Evolutionary conservation across 2,329 filamentous ascomycete genomes (phyloP).

Genomic region (Exophiala bonariae): DNA sequence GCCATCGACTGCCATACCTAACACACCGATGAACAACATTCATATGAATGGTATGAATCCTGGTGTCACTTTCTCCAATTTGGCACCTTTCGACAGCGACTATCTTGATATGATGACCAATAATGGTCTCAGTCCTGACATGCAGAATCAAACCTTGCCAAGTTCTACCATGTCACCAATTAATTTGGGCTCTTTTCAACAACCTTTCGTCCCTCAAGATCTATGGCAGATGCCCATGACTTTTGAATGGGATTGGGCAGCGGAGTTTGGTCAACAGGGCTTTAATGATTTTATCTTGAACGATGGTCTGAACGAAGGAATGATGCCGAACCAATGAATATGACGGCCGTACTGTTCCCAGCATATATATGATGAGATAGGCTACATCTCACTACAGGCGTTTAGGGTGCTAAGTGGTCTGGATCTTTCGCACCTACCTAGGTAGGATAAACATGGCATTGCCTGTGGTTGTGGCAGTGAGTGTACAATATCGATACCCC

Average conservation of each 20-base stretch:
- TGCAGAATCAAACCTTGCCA: constrained; percentile 34
- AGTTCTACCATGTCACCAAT: constrained; percentile 32
- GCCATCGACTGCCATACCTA: constrained; percentile 1
- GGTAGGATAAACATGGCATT: no score
- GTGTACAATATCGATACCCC: no score
- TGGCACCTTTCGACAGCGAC: constrained; percentile 33
- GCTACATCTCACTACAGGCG: neutral
- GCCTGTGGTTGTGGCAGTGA: no score
- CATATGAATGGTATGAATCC: constrained; percentile 17
- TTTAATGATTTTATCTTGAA: constrained; percentile 24
- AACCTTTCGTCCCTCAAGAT: constrained; percentile 88
- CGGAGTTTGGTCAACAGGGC: constrained; percentile 30
- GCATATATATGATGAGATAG: constrained; percentile 5
- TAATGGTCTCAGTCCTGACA: constrained; percentile 34
- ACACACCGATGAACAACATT: constrained; percentile 7
- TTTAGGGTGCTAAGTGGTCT: no score
- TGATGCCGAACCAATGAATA: constrained; percentile 19
- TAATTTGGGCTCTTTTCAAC: constrained; percentile 61
- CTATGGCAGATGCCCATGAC: constrained; percentile 96
- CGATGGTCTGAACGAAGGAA: constrained; percentile 20
- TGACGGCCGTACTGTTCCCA: neutral
- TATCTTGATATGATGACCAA: constrained; percentile 41
- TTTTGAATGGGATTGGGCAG: constrained; percentile 83
- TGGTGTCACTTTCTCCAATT: constrained; percentile 27
- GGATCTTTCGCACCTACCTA: no score